Percentiles rank a stretch among this genome's conserved stretches.
phyloP scores from a whole-genome alignment of 1,284 basidiomycete species.

The Salmacisia buchloeana region DNA sequence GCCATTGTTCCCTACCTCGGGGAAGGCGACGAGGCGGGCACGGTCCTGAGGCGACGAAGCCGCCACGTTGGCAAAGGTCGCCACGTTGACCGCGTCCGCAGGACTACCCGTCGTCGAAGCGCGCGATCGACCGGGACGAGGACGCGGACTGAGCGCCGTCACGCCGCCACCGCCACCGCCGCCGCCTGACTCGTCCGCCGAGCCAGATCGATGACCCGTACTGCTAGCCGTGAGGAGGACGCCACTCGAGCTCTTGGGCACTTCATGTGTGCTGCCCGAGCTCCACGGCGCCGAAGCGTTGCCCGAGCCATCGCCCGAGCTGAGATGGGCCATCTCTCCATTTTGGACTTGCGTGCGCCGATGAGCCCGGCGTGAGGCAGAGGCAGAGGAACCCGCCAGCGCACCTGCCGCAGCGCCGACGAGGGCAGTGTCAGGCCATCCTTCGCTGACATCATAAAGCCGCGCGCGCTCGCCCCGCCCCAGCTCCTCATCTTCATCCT shows the following conservation, averaged over 20 bases:
- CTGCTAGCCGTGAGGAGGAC: background rate
- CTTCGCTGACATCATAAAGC: background rate
- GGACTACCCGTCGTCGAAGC: background rate
- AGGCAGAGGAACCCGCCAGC: background rate
- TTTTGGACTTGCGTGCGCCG: background rate
- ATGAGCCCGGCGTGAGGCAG: background rate
- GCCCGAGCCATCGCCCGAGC: background rate
- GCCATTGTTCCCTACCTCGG: background rate
- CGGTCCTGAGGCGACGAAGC: background rate
- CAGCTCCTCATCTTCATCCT: background rate
- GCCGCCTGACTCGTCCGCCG: background rate
- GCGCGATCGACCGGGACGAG: background rate
- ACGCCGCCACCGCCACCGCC: background rate
- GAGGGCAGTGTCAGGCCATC: slow-evolving; percentile 1
- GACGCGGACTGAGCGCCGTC: background rate
- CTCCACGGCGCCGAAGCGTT: background rate
- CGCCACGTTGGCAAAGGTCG: background rate
- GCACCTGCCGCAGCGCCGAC: background rate
- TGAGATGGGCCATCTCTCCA: background rate
- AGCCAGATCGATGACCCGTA: background rate
- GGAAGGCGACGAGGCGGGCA: background rate
- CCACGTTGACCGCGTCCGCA: background rate
- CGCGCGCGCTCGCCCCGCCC: background rate
- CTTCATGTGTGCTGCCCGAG: slow-evolving; percentile 3
- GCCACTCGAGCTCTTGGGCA: slow-evolving; percentile 1